Percentiles rank a stretch among this genome's conserved stretches.
These are phyloP conservation scores for Adansonia grandidieri DNA, from an alignment of 441 rosid genomes.

Conservation along the genomic window DNA sequence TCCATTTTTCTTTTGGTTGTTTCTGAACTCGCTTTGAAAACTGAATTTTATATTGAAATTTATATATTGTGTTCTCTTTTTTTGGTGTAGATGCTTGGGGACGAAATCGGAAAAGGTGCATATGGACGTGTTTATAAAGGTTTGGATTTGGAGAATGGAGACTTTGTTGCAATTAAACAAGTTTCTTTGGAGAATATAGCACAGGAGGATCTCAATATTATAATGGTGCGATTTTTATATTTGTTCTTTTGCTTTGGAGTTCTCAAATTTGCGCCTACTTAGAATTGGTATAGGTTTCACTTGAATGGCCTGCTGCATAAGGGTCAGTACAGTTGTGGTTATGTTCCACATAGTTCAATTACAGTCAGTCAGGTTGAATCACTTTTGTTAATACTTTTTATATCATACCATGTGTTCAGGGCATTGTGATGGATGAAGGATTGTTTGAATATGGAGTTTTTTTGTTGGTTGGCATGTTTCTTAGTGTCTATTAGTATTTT, in stretches of 20 bases:
- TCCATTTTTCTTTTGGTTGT: not conserved
- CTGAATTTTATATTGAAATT: not conserved
- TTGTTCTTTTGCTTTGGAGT: conserved; percentile 9
- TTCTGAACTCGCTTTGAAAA: not conserved
- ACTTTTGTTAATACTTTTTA: not conserved
- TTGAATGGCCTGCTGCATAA: not conserved
- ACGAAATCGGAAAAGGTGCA: conserved; percentile 99
- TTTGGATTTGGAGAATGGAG: conserved; percentile 97
- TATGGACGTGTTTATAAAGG: conserved; percentile 98
- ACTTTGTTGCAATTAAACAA: conserved; percentile 96
- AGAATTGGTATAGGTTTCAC: not conserved
- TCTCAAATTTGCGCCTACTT: not conserved
- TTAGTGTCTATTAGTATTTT: not conserved
- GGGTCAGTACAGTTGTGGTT: not conserved
- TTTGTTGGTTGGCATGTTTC: conserved; percentile 5
- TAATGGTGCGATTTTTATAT: conserved; percentile 69
- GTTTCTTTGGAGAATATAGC: conserved; percentile 96
- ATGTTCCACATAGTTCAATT: not conserved
- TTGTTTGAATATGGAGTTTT: not conserved
- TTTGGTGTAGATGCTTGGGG: conserved; percentile 83
- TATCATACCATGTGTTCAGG: not conserved
- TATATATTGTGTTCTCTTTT: not conserved
- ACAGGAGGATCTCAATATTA: conserved; percentile 97
- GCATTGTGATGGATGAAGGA: conserved; percentile 1
- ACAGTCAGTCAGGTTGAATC: not conserved